A percentile compares a stretch with the other conserved stretches of the same genome.
Conservation (phyloP, 2,329 filamentous ascomycete species). For the Trichoderma pleuroti region DNA sequence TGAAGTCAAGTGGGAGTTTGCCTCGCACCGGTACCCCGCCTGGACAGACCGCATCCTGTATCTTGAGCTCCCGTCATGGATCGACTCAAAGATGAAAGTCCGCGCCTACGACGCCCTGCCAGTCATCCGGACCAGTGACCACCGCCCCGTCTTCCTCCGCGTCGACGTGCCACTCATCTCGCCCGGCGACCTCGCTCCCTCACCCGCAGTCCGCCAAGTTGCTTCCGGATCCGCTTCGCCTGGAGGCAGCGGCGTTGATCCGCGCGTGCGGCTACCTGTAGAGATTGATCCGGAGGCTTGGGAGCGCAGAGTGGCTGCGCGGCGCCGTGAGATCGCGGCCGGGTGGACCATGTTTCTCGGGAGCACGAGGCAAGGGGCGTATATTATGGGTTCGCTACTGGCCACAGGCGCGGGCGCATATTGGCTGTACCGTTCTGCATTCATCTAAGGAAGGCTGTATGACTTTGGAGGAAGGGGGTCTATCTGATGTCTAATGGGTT, state of each 20-base stretch:
- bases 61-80: conserved; percentile 58
- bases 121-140: conserved; percentile 78
- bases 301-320: conserved; percentile 46
- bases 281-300: conserved; percentile 54
- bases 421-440: conserved; percentile 36
- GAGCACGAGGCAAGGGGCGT: conserved; percentile 50
- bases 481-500: too few species aligned
- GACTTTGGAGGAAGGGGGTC: background rate
- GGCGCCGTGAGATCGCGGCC: conserved; percentile 45
- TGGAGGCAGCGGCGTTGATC: conserved; percentile 32
- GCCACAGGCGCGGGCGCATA: conserved; percentile 43
- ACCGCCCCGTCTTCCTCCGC: conserved; percentile 76
- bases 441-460: background rate
- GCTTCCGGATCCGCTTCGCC: conserved; percentile 22
- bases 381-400: conserved; percentile 43
- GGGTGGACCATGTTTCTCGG: conserved; percentile 55
- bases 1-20: conserved; percentile 64
- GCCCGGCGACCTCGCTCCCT: conserved; percentile 37
- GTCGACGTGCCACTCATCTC: conserved; percentile 60
- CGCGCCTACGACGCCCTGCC: conserved; percentile 72
- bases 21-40: conserved; percentile 77
- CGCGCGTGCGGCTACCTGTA: conserved; percentile 45
- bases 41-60: conserved; percentile 94
- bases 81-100: conserved; percentile 47
- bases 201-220: background rate